Conservation (phyloP, 2,329 filamentous ascomycete species). For the Fusarium torulosum region DNA sequence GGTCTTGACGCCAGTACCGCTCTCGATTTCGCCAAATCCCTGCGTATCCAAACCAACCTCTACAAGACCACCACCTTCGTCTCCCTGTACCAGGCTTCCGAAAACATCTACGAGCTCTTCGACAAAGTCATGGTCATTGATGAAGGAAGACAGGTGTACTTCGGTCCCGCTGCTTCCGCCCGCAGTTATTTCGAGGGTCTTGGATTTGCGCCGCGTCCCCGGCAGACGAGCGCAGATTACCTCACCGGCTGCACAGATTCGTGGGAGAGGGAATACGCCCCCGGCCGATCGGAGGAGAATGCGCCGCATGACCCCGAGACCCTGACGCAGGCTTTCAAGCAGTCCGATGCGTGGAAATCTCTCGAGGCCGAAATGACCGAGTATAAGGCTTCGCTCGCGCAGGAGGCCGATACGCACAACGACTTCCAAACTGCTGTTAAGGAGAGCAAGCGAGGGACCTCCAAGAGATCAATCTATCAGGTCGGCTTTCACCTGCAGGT, state of each 20-base stretch:
- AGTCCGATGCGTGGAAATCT: constrained; percentile 69
- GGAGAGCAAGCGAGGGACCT: constrained; percentile 82
- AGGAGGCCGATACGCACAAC: constrained; percentile 76
- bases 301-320: constrained; percentile 76
- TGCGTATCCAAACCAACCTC: constrained; percentile 85
- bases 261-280: constrained; percentile 82
- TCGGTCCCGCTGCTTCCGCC: constrained; percentile 76
- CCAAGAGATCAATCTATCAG: constrained; percentile 82
- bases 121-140: constrained; percentile 90
- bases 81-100: constrained; percentile 86
- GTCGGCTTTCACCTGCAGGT: constrained; percentile 87
- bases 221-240: constrained; percentile 86
- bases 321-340: constrained; percentile 76
- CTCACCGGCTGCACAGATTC: constrained; percentile 85
- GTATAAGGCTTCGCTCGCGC: constrained; percentile 74
- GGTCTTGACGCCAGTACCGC: constrained; percentile 77
- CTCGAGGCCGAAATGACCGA: constrained; percentile 74
- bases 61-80: constrained; percentile 89
- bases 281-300: constrained; percentile 73
- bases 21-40: constrained; percentile 74
- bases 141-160: constrained; percentile 80
- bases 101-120: constrained; percentile 83
- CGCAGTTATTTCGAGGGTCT: constrained; percentile 81
- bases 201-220: constrained; percentile 79
- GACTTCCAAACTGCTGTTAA: constrained; percentile 82